phyloP scores from a whole-genome alignment of 139 green algal genomes.

The Coccomyxa sp. region DNA sequence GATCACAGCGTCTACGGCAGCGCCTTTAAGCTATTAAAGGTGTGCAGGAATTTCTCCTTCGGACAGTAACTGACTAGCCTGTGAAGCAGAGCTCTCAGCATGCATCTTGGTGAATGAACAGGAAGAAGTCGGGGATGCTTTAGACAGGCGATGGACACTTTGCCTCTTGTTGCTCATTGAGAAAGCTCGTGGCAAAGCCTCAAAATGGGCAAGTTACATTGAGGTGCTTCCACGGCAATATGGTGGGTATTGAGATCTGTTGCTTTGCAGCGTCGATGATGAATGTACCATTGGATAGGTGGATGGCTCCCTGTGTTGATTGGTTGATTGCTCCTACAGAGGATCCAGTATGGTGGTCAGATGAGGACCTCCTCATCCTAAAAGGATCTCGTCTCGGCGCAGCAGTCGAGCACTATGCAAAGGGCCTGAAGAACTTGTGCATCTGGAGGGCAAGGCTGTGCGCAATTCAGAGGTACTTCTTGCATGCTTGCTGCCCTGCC shows the following conservation, averaged over 20 bases:
- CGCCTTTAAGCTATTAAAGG: neutral
- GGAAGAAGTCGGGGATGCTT: conserved; percentile 5
- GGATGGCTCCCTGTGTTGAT: neutral
- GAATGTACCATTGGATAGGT: neutral
- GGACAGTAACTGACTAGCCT: neutral
- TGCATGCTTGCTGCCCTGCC: neutral
- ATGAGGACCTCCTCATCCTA: conserved; percentile 27
- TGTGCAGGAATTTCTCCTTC: neutral
- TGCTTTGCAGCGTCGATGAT: neutral
- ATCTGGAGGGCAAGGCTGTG: conserved; percentile 16
- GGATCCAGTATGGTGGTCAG: conserved; percentile 39
- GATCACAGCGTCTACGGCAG: conserved; percentile 14
- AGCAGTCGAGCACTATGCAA: conserved; percentile 22
- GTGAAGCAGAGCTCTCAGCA: neutral
- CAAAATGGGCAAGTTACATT: conserved; percentile 41
- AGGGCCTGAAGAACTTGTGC: conserved; percentile 15
- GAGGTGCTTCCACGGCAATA: conserved; percentile 16
- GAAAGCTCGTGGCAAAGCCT: conserved; percentile 5
- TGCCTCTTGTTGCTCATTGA: conserved; percentile 47
- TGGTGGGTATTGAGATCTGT: neutral
- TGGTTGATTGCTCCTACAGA: conserved; percentile 8
- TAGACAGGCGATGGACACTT: conserved; percentile 33
- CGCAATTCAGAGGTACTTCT: conserved; percentile 11
- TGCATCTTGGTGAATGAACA: conserved; percentile 6
- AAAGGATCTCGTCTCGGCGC: conserved; percentile 32